Evolutionary conservation across 176 grass and related monocot species (phyloP).

Genomic region (Poa annua): DNA sequence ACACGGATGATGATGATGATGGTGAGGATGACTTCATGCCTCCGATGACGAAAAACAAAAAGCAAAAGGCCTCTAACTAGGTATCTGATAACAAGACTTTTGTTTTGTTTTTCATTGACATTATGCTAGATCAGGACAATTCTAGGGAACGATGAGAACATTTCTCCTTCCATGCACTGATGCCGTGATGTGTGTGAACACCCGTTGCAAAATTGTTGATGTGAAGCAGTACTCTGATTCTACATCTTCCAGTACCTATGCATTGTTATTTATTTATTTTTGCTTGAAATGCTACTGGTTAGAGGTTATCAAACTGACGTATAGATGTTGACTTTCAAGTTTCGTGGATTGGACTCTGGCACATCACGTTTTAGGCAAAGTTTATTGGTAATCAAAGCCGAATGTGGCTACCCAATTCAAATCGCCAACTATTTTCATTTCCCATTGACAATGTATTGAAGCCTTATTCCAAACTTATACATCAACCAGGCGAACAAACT

Average conservation of each 20-base stretch:
- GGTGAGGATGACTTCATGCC: constrained; percentile 34
- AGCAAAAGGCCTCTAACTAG: constrained; percentile 54
- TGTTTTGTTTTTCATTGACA: background rate
- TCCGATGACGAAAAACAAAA: constrained; percentile 36
- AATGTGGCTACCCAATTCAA: background rate
- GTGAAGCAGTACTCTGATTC: background rate
- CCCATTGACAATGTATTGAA: constrained; percentile 29
- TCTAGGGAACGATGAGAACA: constrained; percentile 17
- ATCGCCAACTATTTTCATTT: constrained; percentile 11
- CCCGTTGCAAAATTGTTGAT: background rate
- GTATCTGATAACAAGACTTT: constrained; percentile 12
- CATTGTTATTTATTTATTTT: too few relatives aligned
- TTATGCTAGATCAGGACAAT: constrained; percentile 39
- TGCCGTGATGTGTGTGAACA: background rate
- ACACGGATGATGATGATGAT: constrained; percentile 41
- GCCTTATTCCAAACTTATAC: constrained; percentile 47
- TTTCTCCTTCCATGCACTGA: constrained; percentile 18
- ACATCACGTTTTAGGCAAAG: background rate
- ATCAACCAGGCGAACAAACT: constrained; percentile 20
- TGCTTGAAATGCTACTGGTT: background rate
- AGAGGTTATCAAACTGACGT: background rate
- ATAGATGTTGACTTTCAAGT: background rate
- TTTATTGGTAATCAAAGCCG: background rate
- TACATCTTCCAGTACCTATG: background rate
- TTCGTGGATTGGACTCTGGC: background rate